Evolutionary conservation across 75 land plant genomes (phyloP).

Genomic region (Pinus tabuliformis): DNA sequence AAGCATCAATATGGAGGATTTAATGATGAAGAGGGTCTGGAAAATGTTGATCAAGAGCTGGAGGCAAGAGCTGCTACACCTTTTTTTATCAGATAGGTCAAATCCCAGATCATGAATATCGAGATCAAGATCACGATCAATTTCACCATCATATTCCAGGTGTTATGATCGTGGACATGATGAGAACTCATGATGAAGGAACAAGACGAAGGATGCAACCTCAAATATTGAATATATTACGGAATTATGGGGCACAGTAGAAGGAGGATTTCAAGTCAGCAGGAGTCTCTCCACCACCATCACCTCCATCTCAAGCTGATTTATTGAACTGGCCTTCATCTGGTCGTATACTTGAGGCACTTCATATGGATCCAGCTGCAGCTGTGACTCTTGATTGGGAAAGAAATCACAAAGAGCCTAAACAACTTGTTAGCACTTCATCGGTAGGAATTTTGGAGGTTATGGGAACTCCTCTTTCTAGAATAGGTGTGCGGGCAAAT

Average conservation of each 20-base stretch:
- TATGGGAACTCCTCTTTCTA: too few relatives aligned
- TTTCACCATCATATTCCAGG: constrained; percentile 72
- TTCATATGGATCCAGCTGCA: constrained; percentile 97
- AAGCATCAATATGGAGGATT: constrained; percentile 96
- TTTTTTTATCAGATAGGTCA: constrained; percentile 51
- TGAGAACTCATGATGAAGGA: constrained; percentile 4
- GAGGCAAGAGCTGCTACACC: constrained; percentile 66
- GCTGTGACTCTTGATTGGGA: constrained; percentile 67
- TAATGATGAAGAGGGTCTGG: constrained; percentile 84
- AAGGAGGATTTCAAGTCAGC: constrained; percentile 44
- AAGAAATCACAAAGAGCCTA: constrained; percentile 38
- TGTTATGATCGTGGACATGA: constrained; percentile 44
- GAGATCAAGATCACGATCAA: constrained; percentile 78
- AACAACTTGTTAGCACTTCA: too few relatives aligned
- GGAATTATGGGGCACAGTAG: constrained; percentile 77
- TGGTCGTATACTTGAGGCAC: constrained; percentile 90
- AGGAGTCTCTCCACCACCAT: constrained; percentile 74
- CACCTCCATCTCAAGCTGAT: constrained; percentile 82
- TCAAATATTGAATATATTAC: constrained; percentile 94
- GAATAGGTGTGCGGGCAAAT: too few relatives aligned
- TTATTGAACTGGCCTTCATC: constrained; percentile 59
- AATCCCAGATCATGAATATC: constrained; percentile 9
- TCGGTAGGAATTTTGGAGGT: too few relatives aligned
- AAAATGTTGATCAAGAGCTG: constrained; percentile 82
- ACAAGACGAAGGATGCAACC: constrained; percentile 44